Percentiles rank a stretch among this genome's conserved stretches.
phyloP scores from a whole-genome alignment of 441 rosid genomes.

The Eutrema salsugineum region DNA sequence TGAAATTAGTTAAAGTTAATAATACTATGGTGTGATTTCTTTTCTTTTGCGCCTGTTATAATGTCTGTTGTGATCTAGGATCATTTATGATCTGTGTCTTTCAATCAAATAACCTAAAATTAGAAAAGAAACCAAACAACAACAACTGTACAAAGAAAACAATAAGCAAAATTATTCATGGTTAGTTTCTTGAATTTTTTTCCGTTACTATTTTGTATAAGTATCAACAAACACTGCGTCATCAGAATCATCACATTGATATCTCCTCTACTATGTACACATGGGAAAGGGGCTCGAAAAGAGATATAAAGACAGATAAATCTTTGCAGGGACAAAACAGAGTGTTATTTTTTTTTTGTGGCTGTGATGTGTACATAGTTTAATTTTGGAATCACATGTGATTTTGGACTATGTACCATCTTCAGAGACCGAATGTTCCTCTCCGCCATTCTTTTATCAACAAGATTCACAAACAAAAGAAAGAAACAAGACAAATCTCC shows the following conservation, averaged over 20 bases:
- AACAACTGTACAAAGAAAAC: no score
- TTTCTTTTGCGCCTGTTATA: background rate
- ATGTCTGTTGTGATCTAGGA: background rate
- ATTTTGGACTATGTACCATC: background rate
- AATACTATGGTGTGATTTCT: background rate
- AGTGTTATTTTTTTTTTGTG: no score
- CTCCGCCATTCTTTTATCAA: slow-evolving; percentile 14
- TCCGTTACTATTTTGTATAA: background rate
- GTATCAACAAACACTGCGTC: background rate
- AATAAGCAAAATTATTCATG: background rate
- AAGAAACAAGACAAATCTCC: background rate
- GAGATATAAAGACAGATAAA: background rate
- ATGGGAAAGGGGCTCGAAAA: background rate
- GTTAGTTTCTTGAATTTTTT: background rate
- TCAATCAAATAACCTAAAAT: background rate
- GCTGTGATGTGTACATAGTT: background rate
- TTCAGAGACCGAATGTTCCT: slow-evolving; percentile 15
- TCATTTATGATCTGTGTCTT: background rate
- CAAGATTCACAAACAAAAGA: background rate
- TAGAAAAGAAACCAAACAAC: background rate
- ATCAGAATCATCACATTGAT: background rate
- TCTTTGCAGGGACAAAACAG: no score
- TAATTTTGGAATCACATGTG: background rate
- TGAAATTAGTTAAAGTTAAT: no score
- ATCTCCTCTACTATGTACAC: no score